Base-by-base conservation (phyloP, 257 asterid genomes). In the Cordia subcordata region DNA sequence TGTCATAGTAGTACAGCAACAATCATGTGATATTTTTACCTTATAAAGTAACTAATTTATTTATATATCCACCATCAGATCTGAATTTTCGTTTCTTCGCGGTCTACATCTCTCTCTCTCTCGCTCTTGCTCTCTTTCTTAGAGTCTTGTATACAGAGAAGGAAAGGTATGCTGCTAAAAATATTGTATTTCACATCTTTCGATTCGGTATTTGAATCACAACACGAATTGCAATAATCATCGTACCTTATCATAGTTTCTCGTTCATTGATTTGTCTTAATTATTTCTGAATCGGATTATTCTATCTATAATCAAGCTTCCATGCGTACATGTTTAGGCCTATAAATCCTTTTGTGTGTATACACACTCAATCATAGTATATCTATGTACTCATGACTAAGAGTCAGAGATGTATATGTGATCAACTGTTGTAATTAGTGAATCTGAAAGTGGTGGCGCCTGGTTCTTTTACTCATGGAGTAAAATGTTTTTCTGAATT, bases 11-110 rank as follows among this genome's bases (percentile, higher is more conserved):
- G 6, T 6, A n/a, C 35, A 27, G 35, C 35, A 42, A 42, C 47
- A 42, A 42, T 42, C 14, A 42, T 42, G 10, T 42, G 47, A 42
- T 42, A 42, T 42, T 42, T 42, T 42, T 14, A 42, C 47, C 12
- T 42, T 1, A 3, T 42, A 42, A 39, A 39, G 8, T 22, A 54
- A 63, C n/a, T 63, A 42, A 52, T 21, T 52, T 2, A 4, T 62
- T n/a, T 53, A 60, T 45, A 37, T 56, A 51, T 47, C 63, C 44
- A 35, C 63, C 64, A 71, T 56, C 65, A 55, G 72, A 65, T 60
- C 72, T 61, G 65, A 35, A 40, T 19, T 39, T 58, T 53, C 60
- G 49, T 64, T 21, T 57, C 40, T 37, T 18, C 13, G 17, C 33
- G 39, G 44, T 44, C 27, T 39, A 33, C 54, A 21, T 57, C 63